Evolutionary conservation across 345 rosid genomes (phyloP).

Genomic region (Citrus glauca): DNA sequence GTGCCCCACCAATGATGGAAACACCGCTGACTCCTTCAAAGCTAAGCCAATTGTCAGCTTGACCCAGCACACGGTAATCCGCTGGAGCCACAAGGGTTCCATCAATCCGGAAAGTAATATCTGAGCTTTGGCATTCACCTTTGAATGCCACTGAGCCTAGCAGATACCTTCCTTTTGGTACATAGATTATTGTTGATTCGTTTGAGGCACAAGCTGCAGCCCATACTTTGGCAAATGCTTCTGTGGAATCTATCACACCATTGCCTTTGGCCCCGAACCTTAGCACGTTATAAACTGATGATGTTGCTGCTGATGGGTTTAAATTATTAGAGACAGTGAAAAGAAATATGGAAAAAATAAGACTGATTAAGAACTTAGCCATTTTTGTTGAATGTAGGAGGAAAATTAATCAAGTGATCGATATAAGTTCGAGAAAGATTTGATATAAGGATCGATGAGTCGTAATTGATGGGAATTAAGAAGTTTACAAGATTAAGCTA

Average conservation of each 20-base stretch:
- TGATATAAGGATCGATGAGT: background rate
- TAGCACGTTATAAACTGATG: background rate
- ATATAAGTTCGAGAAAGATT: too few relatives aligned
- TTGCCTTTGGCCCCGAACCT: slow-evolving; percentile 10
- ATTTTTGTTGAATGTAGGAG: too few relatives aligned
- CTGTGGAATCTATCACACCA: slow-evolving; percentile 1
- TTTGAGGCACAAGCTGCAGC: slow-evolving; percentile 14
- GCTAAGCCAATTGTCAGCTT: slow-evolving; percentile 1
- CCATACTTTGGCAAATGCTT: slow-evolving; percentile 15
- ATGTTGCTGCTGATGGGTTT: background rate
- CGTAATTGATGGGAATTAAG: background rate
- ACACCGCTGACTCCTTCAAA: slow-evolving; percentile 16
- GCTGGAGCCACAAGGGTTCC: slow-evolving; percentile 8
- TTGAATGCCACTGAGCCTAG: slow-evolving; percentile 5
- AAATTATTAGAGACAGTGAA: background rate
- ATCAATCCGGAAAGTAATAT: background rate
- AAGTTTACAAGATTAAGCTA: background rate
- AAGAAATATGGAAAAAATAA: background rate
- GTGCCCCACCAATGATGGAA: slow-evolving; percentile 17
- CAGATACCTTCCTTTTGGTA: slow-evolving; percentile 20
- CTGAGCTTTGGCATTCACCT: slow-evolving; percentile 5
- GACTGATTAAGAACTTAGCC: background rate
- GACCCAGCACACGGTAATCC: slow-evolving; percentile 1
- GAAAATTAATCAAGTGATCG: too few relatives aligned
- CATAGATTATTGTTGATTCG: background rate